These are phyloP conservation scores for Fusarium musae DNA, from an alignment of 2,329 filamentous ascomycete genomes.

Conservation along the genomic window DNA sequence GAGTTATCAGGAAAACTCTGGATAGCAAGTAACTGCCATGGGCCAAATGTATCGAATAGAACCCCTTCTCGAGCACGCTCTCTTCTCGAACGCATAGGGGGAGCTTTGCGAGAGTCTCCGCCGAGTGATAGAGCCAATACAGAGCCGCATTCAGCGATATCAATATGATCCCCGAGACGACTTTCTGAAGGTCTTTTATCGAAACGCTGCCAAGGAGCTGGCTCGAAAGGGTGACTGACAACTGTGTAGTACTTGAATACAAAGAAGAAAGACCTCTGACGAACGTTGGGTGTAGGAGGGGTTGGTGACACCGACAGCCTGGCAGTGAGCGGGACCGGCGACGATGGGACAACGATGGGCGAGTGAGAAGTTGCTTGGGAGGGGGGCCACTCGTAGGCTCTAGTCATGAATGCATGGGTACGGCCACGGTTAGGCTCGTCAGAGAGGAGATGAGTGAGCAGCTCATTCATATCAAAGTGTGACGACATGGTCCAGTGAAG, in stretches of 20 bases:
- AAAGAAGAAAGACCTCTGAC: conserved; percentile 69
- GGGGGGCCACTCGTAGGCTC: conserved; percentile 55
- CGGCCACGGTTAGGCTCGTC: conserved; percentile 57
- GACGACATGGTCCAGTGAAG: conserved; percentile 67
- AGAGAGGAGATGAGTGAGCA: conserved; percentile 65
- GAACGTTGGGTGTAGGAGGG: conserved; percentile 55
- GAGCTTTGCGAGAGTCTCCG: conserved; percentile 60
- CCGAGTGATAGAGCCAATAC: conserved; percentile 68
- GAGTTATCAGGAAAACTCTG: conserved; percentile 70
- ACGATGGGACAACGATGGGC: conserved; percentile 25
- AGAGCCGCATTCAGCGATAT: conserved; percentile 68
- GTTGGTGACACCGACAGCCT: conserved; percentile 16
- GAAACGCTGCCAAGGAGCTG: conserved; percentile 69
- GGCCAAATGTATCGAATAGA: conserved; percentile 67
- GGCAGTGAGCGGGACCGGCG: conserved; percentile 15
- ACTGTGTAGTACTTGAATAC: conserved; percentile 74
- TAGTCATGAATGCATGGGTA: conserved; percentile 60
- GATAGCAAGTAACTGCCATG: conserved; percentile 69
- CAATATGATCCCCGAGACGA: conserved; percentile 61
- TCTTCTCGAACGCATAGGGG: conserved; percentile 61
- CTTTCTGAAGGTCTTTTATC: conserved; percentile 58
- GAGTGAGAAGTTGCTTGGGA: conserved; percentile 24
- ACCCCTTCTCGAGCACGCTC: conserved; percentile 61
- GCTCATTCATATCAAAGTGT: conserved; percentile 71
- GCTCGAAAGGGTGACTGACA: conserved; percentile 64